A percentile compares a stretch with the other conserved stretches of the same genome.
These are phyloP conservation scores for Sinapis alba DNA, from an alignment of 441 rosid species.

Conservation along the genomic window DNA sequence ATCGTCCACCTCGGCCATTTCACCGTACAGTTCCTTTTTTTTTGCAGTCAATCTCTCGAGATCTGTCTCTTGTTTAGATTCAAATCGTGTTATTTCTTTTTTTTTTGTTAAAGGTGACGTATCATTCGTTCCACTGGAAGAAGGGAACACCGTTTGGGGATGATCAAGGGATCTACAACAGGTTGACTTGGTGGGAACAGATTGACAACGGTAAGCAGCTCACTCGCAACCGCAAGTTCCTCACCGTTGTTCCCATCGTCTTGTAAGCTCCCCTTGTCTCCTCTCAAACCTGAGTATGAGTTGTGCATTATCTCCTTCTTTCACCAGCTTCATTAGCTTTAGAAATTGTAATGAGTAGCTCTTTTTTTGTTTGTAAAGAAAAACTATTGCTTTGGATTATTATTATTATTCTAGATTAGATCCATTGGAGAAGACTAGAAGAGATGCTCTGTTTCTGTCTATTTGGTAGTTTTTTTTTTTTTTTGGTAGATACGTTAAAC, in stretches of 20 bases:
- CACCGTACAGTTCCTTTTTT: neutral
- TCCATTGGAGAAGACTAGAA: neutral
- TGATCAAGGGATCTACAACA: conserved; percentile 85
- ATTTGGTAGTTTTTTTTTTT: neutral
- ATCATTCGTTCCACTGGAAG: conserved; percentile 94
- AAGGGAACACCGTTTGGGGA: conserved; percentile 97
- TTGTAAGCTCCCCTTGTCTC: conserved; percentile 49
- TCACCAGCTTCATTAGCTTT: neutral
- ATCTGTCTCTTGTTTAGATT: neutral
- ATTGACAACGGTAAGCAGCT: conserved; percentile 91
- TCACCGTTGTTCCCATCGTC: conserved; percentile 83
- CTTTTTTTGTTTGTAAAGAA: neutral
- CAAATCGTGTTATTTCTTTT: neutral
- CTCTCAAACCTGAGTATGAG: neutral
- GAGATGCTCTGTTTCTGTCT: neutral
- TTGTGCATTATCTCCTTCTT: neutral
- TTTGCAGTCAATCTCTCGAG: neutral
- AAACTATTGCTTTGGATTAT: neutral
- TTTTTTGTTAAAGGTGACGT: conserved; percentile 60
- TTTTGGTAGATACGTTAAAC: neutral
- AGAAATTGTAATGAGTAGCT: neutral
- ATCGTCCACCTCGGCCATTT: conserved; percentile 65
- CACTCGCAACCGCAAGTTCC: conserved; percentile 83
- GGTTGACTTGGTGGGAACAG: conserved; percentile 98
- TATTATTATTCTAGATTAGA: neutral